Evolutionary conservation across 1,284 basidiomycete species (phyloP).

Genomic region (Cutaneotrichosporon sp.): DNA sequence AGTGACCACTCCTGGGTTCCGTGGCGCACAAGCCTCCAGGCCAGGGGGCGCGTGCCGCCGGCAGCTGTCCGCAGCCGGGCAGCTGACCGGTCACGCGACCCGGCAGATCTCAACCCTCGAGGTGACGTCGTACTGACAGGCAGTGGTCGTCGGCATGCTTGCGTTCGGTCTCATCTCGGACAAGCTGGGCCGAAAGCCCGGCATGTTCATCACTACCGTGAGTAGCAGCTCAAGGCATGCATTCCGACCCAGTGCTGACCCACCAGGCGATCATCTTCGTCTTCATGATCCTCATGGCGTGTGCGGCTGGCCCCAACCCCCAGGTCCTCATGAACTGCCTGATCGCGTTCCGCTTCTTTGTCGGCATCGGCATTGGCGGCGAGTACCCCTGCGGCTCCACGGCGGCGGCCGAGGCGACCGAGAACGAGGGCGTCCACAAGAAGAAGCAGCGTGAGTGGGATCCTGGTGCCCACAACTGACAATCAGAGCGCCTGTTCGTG

Average conservation of each 20-base stretch:
- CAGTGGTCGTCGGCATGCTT: slow-evolving; percentile 22
- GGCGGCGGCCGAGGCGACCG: slow-evolving; percentile 82
- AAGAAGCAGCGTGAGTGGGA: slow-evolving; percentile 62
- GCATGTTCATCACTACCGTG: slow-evolving; percentile 24
- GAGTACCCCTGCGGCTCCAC: slow-evolving; percentile 71
- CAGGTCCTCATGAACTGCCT: slow-evolving; percentile 73
- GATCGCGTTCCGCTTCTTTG: slow-evolving; percentile 76
- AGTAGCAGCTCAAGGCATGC: neutral
- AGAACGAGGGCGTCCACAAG: slow-evolving; percentile 68
- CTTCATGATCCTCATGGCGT: slow-evolving; percentile 61
- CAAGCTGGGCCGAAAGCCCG: slow-evolving; percentile 76
- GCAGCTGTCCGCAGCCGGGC: neutral
- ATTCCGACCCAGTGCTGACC: neutral
- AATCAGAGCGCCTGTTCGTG: slow-evolving; percentile 70
- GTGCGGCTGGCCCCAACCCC: slow-evolving; percentile 15
- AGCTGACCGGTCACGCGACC: neutral
- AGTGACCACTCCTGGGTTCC: slow-evolving; percentile 14
- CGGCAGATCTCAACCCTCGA: neutral
- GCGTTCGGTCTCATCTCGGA: slow-evolving; percentile 70
- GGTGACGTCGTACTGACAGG: neutral
- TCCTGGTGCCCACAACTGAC: neutral
- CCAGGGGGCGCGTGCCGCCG: neutral
- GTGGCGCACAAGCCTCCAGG: no score
- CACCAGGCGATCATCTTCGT: slow-evolving; percentile 20
- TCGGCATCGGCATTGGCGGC: slow-evolving; percentile 74